Evolutionary conservation across 2,329 filamentous ascomycete genomes (phyloP), one percentile per base, ranked within the genome.

Genomic region (Monosporascus sp.): DNA sequence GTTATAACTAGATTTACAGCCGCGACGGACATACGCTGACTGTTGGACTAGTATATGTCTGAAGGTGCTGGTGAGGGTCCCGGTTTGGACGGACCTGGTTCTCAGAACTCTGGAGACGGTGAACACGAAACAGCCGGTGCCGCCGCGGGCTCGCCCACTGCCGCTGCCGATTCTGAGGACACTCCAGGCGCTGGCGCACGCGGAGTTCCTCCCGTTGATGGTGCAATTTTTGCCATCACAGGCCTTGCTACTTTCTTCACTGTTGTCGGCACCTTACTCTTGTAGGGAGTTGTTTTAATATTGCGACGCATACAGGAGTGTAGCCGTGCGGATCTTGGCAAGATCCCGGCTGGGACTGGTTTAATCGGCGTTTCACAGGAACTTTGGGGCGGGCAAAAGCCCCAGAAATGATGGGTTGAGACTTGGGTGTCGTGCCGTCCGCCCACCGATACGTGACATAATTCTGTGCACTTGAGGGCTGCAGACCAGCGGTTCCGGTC

Each of bases 31-130:
- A 14, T 20, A 19, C 26, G 43, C 20, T 27, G 14, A 46, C 20
- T 19, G 6, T 27, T 5, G 31, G 31, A 46, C 14, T 37, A 76
- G 68, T 79, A 72, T 70, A 74, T 81, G 70, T 69, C 69, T 48
- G 61, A 70, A 16, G 78, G 79, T 59, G 78, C 78, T 43, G 78
- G 78, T 27, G 61, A 63, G 1, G 78, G 77, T 2, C 76, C 76
- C 11, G 79, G 79, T 55, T 70, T 81, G n/a, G 63, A 65, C 5
- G 78, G 78, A 16, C 57, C 64, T 19, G 79, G 79, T 20, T 81
- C 79, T 24, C 78, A 81, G 69, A 71, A 73, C 48, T 70, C 73
- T 11, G 69, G 66, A 7, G 71, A 70, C 48, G 72, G 74, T 41
- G 71, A 72, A 20, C 72, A 75, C 51, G 67, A 66, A 48, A 62